Evolutionary conservation across 169 alveolate genomes (phyloP), one percentile per base, ranked within the genome.

Genomic region (Plasmodium blacklocki): DNA sequence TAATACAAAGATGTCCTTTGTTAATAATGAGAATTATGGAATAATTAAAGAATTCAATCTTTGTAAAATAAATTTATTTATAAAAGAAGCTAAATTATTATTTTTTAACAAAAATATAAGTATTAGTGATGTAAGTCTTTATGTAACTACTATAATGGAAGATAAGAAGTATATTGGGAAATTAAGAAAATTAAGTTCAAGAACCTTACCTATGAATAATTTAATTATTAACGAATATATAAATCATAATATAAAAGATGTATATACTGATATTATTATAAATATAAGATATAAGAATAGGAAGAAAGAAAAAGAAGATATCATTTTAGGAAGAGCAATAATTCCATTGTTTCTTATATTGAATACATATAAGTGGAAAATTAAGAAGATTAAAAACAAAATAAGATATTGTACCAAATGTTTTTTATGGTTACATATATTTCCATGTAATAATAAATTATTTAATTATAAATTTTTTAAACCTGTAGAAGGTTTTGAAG

Each of bases 401-500:
- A 58, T 83, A 5, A 83, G 60, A 70, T 83, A 70, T 68, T 83
- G 85, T 19, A 83, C 85, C 14, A 83, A 83, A 62, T 83, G 91
- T 47, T 83, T 39, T 62, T 49, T 83, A 68, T 83, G 91, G 91
- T 18, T 83, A 58, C 91, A 83, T 45, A 83, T 83, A 45, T 83
- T 83, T 19, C 91, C 91, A 63, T 58, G 86, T 56, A 83, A 83
- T 62, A 83, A 94, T 70, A 93, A 93, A 74, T 76, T 74, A 88
- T 92, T 89, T 70, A 93, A 90, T 62, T 63, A 60, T 39, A 94
- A 94, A 78, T 94, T 88, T 59, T 73, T 94, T 62, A 75, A 93
- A 12, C 96, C 96, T 18, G 68, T 88, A 6, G 91, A 88, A 66
- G 96, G 96, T 12, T 92, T 88, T 74, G 95, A 93, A 56, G 89